phyloP scores from a whole-genome alignment of 2,329 filamentous ascomycete species.

The Colletotrichum abscissum region DNA sequence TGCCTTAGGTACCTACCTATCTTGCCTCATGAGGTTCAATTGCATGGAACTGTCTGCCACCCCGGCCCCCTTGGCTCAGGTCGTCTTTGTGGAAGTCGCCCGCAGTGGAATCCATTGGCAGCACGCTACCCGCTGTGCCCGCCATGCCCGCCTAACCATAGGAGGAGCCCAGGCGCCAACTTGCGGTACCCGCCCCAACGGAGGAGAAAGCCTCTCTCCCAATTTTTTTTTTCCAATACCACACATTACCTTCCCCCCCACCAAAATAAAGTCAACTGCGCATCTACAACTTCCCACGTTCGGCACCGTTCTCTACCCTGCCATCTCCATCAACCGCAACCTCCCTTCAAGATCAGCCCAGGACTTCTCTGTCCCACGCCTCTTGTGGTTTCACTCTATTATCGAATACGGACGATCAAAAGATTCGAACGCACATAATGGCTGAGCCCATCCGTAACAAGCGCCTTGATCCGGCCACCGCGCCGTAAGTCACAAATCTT shows the following conservation, averaged over 20 bases:
- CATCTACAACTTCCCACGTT: constrained; percentile 33
- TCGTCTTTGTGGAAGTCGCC: background rate
- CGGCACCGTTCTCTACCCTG: constrained; percentile 19
- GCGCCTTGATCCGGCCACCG: constrained; percentile 65
- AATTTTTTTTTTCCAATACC: constrained; percentile 31
- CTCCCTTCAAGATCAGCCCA: background rate
- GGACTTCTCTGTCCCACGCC: constrained; percentile 11
- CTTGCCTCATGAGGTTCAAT: background rate
- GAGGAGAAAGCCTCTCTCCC: constrained; percentile 21
- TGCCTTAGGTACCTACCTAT: background rate
- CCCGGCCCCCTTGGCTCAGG: background rate
- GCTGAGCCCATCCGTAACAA: constrained; percentile 74
- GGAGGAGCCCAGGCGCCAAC: constrained; percentile 27
- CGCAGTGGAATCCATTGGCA: constrained; percentile 10
- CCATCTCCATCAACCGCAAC: constrained; percentile 16
- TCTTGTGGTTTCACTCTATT: constrained; percentile 6
- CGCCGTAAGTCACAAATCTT: constrained; percentile 62
- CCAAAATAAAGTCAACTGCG: constrained; percentile 35
- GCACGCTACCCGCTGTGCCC: constrained; percentile 5
- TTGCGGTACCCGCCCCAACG: constrained; percentile 31
- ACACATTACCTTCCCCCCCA: constrained; percentile 28
- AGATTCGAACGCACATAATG: constrained; percentile 54
- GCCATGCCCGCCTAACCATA: constrained; percentile 21
- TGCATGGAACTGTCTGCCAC: background rate
- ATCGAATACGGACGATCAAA: constrained; percentile 10